Percentiles rank a stretch among this genome's conserved stretches.
These are phyloP conservation scores for Cyclocybe cylindracea DNA, from an alignment of 768 basidiomycete species.

Conservation along the genomic window DNA sequence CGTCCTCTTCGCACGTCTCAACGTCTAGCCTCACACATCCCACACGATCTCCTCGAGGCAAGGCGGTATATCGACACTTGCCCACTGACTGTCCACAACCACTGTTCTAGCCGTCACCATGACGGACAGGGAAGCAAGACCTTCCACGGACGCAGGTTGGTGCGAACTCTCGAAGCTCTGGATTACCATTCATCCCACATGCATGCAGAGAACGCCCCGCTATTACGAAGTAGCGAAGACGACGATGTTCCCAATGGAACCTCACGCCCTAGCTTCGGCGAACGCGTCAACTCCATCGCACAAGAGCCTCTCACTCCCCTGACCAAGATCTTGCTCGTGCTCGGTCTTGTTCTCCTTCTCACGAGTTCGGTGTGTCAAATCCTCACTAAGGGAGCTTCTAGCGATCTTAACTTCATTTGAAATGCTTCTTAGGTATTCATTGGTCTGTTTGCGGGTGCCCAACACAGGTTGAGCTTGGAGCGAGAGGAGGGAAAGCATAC, in stretches of 20 bases:
- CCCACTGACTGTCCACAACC: slow-evolving; percentile 1
- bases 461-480: slow-evolving; percentile 69
- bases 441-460: slow-evolving; percentile 89
- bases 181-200: not conserved
- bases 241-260: slow-evolving; percentile 25
- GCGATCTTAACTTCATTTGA: too few species aligned
- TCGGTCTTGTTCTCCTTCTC: slow-evolving; percentile 77
- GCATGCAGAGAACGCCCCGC: slow-evolving; percentile 60
- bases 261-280: slow-evolving; percentile 35
- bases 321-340: slow-evolving; percentile 77
- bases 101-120: slow-evolving; percentile 33
- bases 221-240: slow-evolving; percentile 53
- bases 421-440: slow-evolving; percentile 63
- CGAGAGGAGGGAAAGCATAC: slow-evolving; percentile 30
- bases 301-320: slow-evolving; percentile 83
- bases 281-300: slow-evolving; percentile 55
- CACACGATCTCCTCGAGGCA: slow-evolving; percentile 25
- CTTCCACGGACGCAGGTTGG: slow-evolving; percentile 59
- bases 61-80: slow-evolving; percentile 7
- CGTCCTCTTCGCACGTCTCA: not conserved
- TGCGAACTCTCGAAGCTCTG: not conserved
- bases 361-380: slow-evolving; percentile 57
- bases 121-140: slow-evolving; percentile 56
- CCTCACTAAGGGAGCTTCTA: not conserved
- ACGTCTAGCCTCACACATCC: not conserved